These are phyloP conservation scores for Phytopythium vexans DNA, from an alignment of 352 stramenopile genomes.

Conservation along the genomic window DNA sequence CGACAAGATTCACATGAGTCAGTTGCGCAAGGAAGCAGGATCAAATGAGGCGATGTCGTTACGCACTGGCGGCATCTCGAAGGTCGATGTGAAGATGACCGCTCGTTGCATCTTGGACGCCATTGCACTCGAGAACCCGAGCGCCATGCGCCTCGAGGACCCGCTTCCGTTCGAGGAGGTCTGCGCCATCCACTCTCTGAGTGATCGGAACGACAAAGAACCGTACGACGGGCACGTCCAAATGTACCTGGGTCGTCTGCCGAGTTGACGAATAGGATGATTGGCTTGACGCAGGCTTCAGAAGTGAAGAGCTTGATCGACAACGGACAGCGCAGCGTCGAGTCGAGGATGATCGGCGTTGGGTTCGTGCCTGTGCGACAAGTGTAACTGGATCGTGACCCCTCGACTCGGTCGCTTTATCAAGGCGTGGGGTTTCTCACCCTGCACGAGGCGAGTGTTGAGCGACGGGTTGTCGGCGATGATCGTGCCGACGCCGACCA, in stretches of 20 bases:
- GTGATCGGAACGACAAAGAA: not conserved
- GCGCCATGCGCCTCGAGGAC: constrained; percentile 44
- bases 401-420: not conserved
- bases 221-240: not conserved
- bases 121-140: constrained; percentile 35
- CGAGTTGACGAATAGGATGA: constrained; percentile 45
- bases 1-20: not conserved
- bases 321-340: constrained; percentile 55
- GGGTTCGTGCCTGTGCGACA: constrained; percentile 47
- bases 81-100: constrained; percentile 48
- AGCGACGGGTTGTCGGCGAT: constrained; percentile 86
- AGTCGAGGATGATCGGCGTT: constrained; percentile 74
- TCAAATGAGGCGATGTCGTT: not conserved
- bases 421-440: constrained; percentile 12
- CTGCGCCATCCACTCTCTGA: constrained; percentile 15
- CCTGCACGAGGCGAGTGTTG: constrained; percentile 63
- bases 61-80: constrained; percentile 52
- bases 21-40: not conserved
- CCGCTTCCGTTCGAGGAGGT: constrained; percentile 26
- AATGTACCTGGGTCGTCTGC: constrained; percentile 19
- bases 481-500: constrained; percentile 86
- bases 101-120: constrained; percentile 4
- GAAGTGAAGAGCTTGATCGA: constrained; percentile 77
- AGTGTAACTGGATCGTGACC: not conserved
- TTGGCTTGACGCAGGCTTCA: constrained; percentile 60